These are phyloP conservation scores for Spathaspora gorwiae DNA, from an alignment of 805 yeast species.

Conservation along the genomic window DNA sequence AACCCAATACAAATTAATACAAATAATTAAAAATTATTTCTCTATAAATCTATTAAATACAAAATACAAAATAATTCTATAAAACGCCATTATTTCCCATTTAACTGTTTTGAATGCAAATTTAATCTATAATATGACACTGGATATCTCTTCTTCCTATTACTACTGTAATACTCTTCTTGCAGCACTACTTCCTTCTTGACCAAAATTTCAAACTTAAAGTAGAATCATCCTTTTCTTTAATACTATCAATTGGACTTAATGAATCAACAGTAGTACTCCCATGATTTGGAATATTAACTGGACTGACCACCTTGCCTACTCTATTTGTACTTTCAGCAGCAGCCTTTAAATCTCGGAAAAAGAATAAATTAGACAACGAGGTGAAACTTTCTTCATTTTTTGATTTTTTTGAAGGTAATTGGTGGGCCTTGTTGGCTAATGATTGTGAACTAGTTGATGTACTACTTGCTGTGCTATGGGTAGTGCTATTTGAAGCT, in stretches of 20 bases:
- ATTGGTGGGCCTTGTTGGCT: not conserved
- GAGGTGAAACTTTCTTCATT: not conserved
- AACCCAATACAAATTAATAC: too few relatives aligned
- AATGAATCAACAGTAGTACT: not conserved
- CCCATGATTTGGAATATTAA: not conserved
- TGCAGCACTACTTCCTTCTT: not conserved
- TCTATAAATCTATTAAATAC: too few relatives aligned
- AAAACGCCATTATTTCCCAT: too few relatives aligned
- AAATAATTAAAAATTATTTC: too few relatives aligned
- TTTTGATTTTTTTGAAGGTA: not conserved
- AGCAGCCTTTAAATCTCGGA: not conserved
- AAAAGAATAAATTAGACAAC: not conserved
- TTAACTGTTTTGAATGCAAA: too few relatives aligned
- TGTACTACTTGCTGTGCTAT: not conserved
- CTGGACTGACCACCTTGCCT: not conserved
- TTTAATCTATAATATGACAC: too few relatives aligned
- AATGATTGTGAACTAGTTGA: not conserved
- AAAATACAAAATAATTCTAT: too few relatives aligned
- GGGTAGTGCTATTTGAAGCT: not conserved
- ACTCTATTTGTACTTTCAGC: not conserved
- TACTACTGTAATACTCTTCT: too few relatives aligned
- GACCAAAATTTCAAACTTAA: conserved; percentile 1
- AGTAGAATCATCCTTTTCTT: not conserved
- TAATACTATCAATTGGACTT: not conserved
- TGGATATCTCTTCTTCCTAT: too few relatives aligned